Evolutionary conservation across 805 yeast genomes (phyloP).

Genomic region (Candida insectalens): DNA sequence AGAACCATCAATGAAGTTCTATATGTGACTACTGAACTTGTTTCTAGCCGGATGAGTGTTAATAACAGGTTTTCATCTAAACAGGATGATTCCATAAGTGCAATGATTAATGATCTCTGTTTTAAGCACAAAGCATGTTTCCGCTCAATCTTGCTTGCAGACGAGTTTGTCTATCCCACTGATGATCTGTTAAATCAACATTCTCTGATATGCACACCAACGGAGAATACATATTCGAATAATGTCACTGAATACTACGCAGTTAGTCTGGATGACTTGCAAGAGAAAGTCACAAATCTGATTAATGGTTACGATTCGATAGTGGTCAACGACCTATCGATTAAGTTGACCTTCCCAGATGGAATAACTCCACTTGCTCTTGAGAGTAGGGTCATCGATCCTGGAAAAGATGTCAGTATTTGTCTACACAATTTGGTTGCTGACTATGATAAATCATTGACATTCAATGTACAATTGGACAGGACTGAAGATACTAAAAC

Average conservation of each 20-base stretch:
- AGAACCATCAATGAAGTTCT: slow-evolving; percentile 11
- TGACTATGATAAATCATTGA: slow-evolving; percentile 14
- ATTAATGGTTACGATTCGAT: too few species aligned
- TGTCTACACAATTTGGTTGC: slow-evolving; percentile 12
- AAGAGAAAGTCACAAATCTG: slow-evolving; percentile 3
- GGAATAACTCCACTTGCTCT: too few species aligned
- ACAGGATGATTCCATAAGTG: not conserved
- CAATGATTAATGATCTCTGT: not conserved
- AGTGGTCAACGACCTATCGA: too few species aligned
- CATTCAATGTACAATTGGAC: too few species aligned
- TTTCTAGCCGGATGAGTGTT: not conserved
- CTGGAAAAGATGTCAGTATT: too few species aligned
- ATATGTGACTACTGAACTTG: slow-evolving; percentile 12
- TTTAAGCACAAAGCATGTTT: slow-evolving; percentile 9
- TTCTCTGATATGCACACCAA: slow-evolving; percentile 5
- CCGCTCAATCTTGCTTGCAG: slow-evolving; percentile 15
- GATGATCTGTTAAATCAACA: slow-evolving; percentile 12
- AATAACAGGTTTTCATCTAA: not conserved
- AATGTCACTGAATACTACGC: slow-evolving; percentile 11
- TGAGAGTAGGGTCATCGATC: too few species aligned
- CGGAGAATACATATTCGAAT: not conserved
- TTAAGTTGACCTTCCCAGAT: too few species aligned
- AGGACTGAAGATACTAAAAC: too few species aligned
- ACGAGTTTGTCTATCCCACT: slow-evolving; percentile 17
- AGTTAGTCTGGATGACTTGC: slow-evolving; percentile 15